These are phyloP conservation scores for Exophiala aquamarina DNA, from an alignment of 2,329 filamentous ascomycete species.

Conservation along the genomic window DNA sequence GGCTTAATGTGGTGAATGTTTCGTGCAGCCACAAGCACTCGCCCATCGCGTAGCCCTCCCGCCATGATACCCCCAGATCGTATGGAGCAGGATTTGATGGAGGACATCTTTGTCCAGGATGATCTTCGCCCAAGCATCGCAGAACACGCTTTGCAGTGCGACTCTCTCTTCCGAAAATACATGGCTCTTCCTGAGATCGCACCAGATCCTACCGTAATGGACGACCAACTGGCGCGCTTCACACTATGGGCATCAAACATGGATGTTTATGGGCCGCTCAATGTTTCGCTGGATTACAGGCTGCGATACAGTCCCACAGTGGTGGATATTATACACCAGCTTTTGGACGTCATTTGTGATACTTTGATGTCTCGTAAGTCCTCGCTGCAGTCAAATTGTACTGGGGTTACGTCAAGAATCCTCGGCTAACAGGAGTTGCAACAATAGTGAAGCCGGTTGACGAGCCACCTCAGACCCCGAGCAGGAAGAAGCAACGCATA, in stretches of 20 bases:
- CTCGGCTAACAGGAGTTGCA: slow-evolving; percentile 23
- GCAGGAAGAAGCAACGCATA: slow-evolving; percentile 27
- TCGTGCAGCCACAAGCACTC: slow-evolving; percentile 2
- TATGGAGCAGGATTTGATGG: slow-evolving; percentile 29
- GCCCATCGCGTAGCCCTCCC: background rate
- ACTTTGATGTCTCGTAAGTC: too few relatives aligned
- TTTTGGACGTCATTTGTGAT: slow-evolving; percentile 27
- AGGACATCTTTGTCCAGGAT: slow-evolving; percentile 34
- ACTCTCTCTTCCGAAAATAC: slow-evolving; percentile 29
- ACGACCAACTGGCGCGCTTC: slow-evolving; percentile 28
- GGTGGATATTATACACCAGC: slow-evolving; percentile 30
- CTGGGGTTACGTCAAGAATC: too few relatives aligned
- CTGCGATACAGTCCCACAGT: slow-evolving; percentile 32
- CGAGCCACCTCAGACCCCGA: slow-evolving; percentile 24
- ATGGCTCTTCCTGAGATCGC: slow-evolving; percentile 29
- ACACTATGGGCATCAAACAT: slow-evolving; percentile 31
- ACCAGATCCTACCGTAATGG: slow-evolving; percentile 33
- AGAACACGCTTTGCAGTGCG: slow-evolving; percentile 32
- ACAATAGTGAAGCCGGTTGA: slow-evolving; percentile 29
- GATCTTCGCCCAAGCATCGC: slow-evolving; percentile 31
- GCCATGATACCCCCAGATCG: slow-evolving; percentile 2
- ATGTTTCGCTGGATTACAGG: slow-evolving; percentile 34
- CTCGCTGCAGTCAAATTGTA: too few relatives aligned
- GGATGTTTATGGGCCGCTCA: slow-evolving; percentile 32
- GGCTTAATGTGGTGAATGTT: too few relatives aligned